Percentiles rank a stretch among this genome's conserved stretches.
These are phyloP conservation scores for Biscogniauxia mediterranea DNA, from an alignment of 2,329 filamentous ascomycete genomes.

Conservation along the genomic window DNA sequence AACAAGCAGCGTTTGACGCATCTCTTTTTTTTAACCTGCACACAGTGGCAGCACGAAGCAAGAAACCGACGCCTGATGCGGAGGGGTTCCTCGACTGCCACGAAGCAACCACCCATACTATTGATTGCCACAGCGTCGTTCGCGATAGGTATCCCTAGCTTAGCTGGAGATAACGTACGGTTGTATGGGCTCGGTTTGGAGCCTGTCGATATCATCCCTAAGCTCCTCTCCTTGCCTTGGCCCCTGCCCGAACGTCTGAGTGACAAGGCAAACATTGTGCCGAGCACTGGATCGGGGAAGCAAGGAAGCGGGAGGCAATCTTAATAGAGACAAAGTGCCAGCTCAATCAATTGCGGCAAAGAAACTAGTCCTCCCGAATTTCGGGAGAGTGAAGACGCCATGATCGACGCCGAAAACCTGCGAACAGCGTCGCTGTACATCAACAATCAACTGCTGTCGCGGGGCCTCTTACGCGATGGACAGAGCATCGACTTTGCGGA, in stretches of 20 bases:
- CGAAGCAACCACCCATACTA: not conserved
- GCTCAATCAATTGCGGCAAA: not conserved
- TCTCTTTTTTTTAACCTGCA: not conserved
- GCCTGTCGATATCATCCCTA: not conserved
- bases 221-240: not conserved
- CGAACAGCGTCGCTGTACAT: conserved; percentile 69
- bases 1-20: not conserved
- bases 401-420: conserved; percentile 58
- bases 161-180: not conserved
- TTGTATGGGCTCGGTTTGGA: not conserved
- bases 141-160: not conserved
- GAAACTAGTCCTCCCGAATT: not conserved
- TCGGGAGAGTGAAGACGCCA: conserved; percentile 12
- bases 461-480: conserved; percentile 65
- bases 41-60: not conserved
- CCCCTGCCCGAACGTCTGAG: not conserved
- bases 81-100: not conserved
- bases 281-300: not conserved
- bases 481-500: conserved; percentile 79
- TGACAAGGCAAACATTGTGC: not conserved
- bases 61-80: not conserved
- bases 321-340: not conserved
- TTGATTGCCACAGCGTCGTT: not conserved
- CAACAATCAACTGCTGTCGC: conserved; percentile 68
- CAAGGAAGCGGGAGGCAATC: not conserved